Conservation (phyloP, 495 filamentous ascomycete genomes). For the Aspergillus sclerotiicarbonarius region DNA sequence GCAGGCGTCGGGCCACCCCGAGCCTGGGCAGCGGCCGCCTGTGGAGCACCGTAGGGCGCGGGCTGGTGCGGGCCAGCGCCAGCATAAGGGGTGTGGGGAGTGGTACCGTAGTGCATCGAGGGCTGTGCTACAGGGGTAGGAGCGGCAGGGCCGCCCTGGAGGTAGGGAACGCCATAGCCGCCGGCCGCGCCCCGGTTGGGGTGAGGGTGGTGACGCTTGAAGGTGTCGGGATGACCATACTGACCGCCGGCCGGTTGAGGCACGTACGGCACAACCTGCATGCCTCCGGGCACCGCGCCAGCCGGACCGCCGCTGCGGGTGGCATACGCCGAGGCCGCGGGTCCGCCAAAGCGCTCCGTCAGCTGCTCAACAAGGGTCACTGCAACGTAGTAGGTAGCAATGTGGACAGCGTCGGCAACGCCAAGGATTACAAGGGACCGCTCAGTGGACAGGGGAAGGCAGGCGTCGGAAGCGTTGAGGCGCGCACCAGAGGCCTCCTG, state of each 20-base stretch:
- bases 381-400: conserved; percentile 96
- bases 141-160: conserved; percentile 57
- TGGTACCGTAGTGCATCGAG: conserved; percentile 68
- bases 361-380: conserved; percentile 95
- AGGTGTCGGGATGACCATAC: conserved; percentile 88
- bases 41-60: conserved; percentile 52
- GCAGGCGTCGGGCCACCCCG: conserved; percentile 48
- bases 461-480: conserved; percentile 93
- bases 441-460: conserved; percentile 89
- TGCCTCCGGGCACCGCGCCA: conserved; percentile 88
- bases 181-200: conserved; percentile 64
- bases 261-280: conserved; percentile 95
- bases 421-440: conserved; percentile 93
- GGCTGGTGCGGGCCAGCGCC: conserved; percentile 80
- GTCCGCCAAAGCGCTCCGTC: conserved; percentile 91
- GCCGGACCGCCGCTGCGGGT: conserved; percentile 91
- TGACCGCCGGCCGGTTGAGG: conserved; percentile 89
- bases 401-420: conserved; percentile 92
- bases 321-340: conserved; percentile 94
- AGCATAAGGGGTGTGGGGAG: conserved; percentile 64
- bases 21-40: conserved; percentile 43
- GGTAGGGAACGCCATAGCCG: conserved; percentile 68
- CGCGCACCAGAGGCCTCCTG: conserved; percentile 96
- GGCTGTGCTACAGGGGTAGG: conserved; percentile 63
- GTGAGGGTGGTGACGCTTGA: conserved; percentile 63